Percentiles rank a stretch among this genome's conserved stretches.
These are phyloP conservation scores for Fraxinus excelsior DNA, from an alignment of 257 asterid genomes.

Conservation along the genomic window DNA sequence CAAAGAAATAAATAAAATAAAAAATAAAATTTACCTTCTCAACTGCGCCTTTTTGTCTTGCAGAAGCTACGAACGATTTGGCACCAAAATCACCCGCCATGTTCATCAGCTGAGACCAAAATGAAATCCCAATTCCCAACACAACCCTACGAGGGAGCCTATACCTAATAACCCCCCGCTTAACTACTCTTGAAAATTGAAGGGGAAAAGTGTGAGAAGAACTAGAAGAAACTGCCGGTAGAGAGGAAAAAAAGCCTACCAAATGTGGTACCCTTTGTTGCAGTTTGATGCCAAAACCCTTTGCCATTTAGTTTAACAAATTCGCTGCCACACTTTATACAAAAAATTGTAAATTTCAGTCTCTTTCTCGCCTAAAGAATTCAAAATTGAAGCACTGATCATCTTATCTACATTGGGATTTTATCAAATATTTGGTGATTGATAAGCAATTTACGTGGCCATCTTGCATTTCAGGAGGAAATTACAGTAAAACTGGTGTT, in stretches of 20 bases:
- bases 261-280: slow-evolving; percentile 32
- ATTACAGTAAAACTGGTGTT: too few species aligned
- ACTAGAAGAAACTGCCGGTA: slow-evolving; percentile 32
- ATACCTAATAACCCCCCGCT: slow-evolving; percentile 28
- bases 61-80: slow-evolving; percentile 78
- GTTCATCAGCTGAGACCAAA: slow-evolving; percentile 58
- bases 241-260: slow-evolving; percentile 31
- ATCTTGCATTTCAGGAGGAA: slow-evolving; percentile 28
- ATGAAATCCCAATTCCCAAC: slow-evolving; percentile 62
- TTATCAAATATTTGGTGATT: slow-evolving; percentile 12
- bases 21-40: slow-evolving; percentile 52
- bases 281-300: slow-evolving; percentile 42
- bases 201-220: slow-evolving; percentile 16
- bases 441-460: slow-evolving; percentile 34
- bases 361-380: too few species aligned
- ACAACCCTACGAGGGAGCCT: slow-evolving; percentile 59
- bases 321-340: neutral
- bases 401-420: slow-evolving; percentile 9
- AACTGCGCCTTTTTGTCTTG: slow-evolving; percentile 59
- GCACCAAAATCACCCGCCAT: slow-evolving; percentile 50
- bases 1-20: too few species aligned
- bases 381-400: too few species aligned
- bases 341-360: neutral
- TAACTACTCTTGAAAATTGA: slow-evolving; percentile 26
- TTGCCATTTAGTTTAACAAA: slow-evolving; percentile 40